A percentile compares a stretch with the other conserved stretches of the same genome.
Evolutionary conservation across 495 filamentous ascomycete genomes (phyloP).

Genomic region (Sphaerosporella brunnea): DNA sequence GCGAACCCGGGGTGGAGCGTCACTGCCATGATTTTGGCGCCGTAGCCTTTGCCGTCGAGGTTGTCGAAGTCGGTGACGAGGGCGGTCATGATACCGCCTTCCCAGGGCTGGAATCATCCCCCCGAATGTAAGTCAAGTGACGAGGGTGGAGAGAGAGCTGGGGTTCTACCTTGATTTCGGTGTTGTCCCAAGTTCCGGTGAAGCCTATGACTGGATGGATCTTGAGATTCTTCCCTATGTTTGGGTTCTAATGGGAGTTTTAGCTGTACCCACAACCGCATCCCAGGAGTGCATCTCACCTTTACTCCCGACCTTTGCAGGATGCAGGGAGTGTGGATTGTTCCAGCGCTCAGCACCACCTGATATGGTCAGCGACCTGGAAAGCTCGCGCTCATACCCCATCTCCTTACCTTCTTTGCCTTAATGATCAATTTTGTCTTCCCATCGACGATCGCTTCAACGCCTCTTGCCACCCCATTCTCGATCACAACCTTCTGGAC

Average conservation of each 20-base stretch:
- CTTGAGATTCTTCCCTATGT: constrained; percentile 73
- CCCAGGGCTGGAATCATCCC: constrained; percentile 15
- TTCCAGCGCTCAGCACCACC: constrained; percentile 54
- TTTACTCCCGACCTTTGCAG: constrained; percentile 48
- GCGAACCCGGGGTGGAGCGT: constrained; percentile 33
- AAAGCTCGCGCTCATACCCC: too few relatives aligned
- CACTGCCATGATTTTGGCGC: constrained; percentile 59
- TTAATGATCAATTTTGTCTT: constrained; percentile 37
- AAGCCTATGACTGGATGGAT: constrained; percentile 59
- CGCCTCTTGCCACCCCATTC: constrained; percentile 24
- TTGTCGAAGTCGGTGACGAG: constrained; percentile 66
- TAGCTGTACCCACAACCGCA: neutral
- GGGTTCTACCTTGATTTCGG: neutral
- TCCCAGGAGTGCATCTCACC: constrained; percentile 1
- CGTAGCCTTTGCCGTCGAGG: constrained; percentile 64
- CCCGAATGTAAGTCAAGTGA: neutral
- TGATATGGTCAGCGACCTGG: too few relatives aligned
- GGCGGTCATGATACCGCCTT: constrained; percentile 48
- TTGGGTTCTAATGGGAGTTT: constrained; percentile 41
- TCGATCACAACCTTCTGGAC: neutral
- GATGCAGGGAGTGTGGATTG: constrained; percentile 56
- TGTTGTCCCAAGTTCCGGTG: constrained; percentile 26
- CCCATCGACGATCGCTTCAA: constrained; percentile 19
- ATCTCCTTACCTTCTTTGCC: constrained; percentile 50
- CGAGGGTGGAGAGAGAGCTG: neutral